A percentile compares a stretch with the other conserved stretches of the same genome.
Evolutionary conservation across 345 rosid species (phyloP).

Genomic region (Eucalyptus viminalis): DNA sequence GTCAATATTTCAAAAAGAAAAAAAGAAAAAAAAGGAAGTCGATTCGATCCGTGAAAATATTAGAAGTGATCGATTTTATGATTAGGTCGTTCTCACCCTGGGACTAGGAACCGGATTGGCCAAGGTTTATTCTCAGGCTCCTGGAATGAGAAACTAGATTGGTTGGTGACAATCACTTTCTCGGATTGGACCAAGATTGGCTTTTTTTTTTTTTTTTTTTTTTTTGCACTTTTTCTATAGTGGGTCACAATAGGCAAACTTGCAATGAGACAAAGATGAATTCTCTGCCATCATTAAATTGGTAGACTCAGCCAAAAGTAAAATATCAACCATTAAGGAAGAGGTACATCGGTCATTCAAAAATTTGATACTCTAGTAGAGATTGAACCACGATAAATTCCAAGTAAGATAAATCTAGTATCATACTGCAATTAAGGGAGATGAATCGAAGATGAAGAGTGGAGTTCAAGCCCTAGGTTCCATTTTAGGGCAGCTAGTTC

Average conservation of each 20-base stretch:
- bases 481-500: background rate
- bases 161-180: accelerated
- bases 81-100: accelerated
- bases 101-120: accelerated
- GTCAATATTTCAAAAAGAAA: background rate
- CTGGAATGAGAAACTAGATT: accelerated
- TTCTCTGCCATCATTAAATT: background rate
- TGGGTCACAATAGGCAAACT: background rate
- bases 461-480: background rate
- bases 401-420: background rate
- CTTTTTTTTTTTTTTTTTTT: background rate
- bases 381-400: background rate
- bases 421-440: background rate
- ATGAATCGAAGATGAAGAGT: background rate
- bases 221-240: accelerated
- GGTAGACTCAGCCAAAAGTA: background rate
- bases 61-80: accelerated
- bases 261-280: background rate
- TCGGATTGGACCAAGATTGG: accelerated
- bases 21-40: background rate
- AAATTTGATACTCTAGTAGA: background rate
- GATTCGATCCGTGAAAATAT: background rate
- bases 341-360: background rate
- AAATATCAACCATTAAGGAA: background rate
- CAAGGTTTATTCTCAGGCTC: accelerated